Evolutionary conservation across 2,329 filamentous ascomycete genomes (phyloP).

Genomic region (Sporothrix luriei): DNA sequence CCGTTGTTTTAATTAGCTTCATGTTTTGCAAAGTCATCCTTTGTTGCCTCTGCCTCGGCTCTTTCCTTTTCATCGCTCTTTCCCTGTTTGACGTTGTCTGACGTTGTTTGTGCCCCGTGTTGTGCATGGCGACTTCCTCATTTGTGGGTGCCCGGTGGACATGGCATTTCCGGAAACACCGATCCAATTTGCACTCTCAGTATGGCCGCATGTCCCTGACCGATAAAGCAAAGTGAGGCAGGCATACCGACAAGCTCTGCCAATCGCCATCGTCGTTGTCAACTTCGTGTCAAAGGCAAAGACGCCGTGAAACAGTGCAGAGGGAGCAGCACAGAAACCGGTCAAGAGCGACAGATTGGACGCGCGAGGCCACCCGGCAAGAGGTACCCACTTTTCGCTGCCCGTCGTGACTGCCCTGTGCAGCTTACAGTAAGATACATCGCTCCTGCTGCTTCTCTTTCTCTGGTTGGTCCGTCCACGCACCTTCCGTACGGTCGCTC

Average conservation of each 20-base stretch:
- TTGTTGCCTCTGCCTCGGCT: not conserved
- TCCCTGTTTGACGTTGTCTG: not conserved
- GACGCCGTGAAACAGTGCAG: constrained; percentile 4
- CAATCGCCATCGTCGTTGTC: not conserved
- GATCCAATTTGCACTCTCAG: not conserved
- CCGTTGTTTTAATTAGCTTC: not conserved
- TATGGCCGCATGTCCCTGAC: not conserved
- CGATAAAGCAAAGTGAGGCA: not conserved
- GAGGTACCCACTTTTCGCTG: constrained; percentile 11
- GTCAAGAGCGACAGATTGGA: no score
- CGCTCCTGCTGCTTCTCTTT: not conserved
- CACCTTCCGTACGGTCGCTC: no score
- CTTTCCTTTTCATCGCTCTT: no score
- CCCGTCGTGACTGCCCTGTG: constrained; percentile 13
- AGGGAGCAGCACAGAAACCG: not conserved
- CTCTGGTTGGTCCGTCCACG: not conserved
- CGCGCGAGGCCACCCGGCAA: no score
- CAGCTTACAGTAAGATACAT: no score
- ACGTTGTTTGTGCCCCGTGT: not conserved
- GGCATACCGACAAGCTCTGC: not conserved
- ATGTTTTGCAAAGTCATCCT: not conserved
- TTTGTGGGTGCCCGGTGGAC: not conserved
- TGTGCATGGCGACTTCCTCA: not conserved
- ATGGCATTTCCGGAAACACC: not conserved
- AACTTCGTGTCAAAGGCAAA: not conserved